A percentile compares a stretch with the other conserved stretches of the same genome.
Conservation (phyloP, 176 grass and related monocot species). For the Canna indica region DNA sequence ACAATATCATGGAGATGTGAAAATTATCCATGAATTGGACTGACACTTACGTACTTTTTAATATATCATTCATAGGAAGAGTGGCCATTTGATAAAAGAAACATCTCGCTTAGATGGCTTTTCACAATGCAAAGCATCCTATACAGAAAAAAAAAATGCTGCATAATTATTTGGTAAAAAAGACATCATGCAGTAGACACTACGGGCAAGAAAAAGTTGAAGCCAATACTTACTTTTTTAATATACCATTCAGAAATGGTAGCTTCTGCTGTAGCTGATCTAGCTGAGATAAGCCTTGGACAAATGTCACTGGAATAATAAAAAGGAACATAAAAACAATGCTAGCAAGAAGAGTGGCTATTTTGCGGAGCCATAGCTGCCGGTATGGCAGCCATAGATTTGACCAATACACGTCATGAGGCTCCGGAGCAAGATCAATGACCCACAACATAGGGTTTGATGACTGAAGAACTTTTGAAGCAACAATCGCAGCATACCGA, state of each 20-base stretch:
- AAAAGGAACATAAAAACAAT: conserved; percentile 81
- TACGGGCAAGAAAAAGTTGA: background rate
- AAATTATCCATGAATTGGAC: no score
- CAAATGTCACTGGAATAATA: conserved; percentile 70
- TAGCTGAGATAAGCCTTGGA: conserved; percentile 85
- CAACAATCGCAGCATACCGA: conserved; percentile 64
- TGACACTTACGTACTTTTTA: no score
- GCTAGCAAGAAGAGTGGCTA: conserved; percentile 57
- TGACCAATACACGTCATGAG: conserved; percentile 82
- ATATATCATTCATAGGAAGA: no score
- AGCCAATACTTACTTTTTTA: conserved; percentile 53
- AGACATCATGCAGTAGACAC: background rate
- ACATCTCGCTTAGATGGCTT: no score
- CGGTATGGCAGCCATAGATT: conserved; percentile 91
- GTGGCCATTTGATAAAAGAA: no score
- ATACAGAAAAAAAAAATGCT: background rate
- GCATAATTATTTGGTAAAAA: background rate
- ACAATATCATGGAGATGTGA: no score
- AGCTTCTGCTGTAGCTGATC: conserved; percentile 61
- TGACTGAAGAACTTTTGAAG: conserved; percentile 76
- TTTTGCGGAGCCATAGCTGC: conserved; percentile 67
- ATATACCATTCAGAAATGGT: conserved; percentile 62
- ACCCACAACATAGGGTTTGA: conserved; percentile 90
- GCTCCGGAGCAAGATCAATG: conserved; percentile 64
- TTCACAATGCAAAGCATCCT: background rate